Evolutionary conservation across 2,329 filamentous ascomycete species (phyloP).

Genomic region (Malbranchea cinnamomea): DNA sequence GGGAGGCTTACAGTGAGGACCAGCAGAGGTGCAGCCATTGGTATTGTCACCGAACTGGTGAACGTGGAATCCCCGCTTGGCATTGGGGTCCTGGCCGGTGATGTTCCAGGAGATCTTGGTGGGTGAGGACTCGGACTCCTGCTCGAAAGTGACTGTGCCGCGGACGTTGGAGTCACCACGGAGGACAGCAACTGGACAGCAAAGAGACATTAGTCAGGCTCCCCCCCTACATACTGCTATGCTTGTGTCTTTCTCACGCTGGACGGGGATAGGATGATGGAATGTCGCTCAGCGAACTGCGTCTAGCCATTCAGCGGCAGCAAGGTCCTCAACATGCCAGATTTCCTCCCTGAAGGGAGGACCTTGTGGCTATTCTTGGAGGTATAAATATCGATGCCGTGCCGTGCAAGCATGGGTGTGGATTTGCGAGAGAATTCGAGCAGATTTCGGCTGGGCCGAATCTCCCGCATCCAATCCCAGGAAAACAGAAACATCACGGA

Average conservation of each 20-base stretch:
- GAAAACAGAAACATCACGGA: conserved; percentile 4
- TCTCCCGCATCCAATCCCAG: conserved; percentile 9
- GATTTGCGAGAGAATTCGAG: conserved; percentile 7
- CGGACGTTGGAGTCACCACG: conserved; percentile 94
- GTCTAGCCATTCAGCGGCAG: too few species aligned
- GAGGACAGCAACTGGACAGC: conserved; percentile 67
- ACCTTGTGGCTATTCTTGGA: conserved; percentile 5
- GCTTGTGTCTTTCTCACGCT: not conserved
- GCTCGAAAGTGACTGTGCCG: conserved; percentile 91
- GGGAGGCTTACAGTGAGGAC: conserved; percentile 70
- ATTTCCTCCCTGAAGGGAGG: conserved; percentile 2
- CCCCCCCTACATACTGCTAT: conserved; percentile 9
- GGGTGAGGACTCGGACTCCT: conserved; percentile 62
- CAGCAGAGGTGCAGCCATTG: conserved; percentile 97
- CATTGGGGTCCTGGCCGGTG: conserved; percentile 80
- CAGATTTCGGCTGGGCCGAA: conserved; percentile 2
- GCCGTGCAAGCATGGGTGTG: too few species aligned
- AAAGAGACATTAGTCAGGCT: conserved; percentile 12
- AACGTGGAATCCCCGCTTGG: conserved; percentile 95
- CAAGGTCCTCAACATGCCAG: too few species aligned
- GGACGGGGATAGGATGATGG: conserved; percentile 5
- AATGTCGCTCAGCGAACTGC: too few species aligned
- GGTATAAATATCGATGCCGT: conserved; percentile 3
- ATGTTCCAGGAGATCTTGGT: conserved; percentile 91
- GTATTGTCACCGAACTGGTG: conserved; percentile 99